Evolutionary conservation across 208 protist genomes (phyloP).

Genomic region (Trypanosoma vivax): DNA sequence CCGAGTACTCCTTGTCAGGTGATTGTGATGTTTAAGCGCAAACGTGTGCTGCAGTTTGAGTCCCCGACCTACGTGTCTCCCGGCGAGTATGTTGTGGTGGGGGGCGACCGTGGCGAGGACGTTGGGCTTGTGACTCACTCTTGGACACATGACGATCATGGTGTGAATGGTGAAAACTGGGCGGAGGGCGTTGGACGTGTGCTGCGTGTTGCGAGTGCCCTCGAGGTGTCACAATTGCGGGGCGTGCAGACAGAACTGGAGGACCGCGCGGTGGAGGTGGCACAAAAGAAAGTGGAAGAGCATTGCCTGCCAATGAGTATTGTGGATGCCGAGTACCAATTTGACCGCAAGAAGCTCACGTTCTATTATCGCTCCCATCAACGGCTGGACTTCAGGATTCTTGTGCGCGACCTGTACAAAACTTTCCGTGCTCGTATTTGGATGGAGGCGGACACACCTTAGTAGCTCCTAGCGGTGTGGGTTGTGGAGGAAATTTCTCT

Average conservation of each 20-base stretch:
- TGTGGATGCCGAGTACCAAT: conserved; percentile 91
- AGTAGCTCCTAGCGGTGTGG: conserved; percentile 10
- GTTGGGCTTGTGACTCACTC: conserved; percentile 83
- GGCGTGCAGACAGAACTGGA: conserved; percentile 86
- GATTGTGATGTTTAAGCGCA: conserved; percentile 87
- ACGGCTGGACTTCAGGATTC: conserved; percentile 83
- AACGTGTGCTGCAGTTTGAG: conserved; percentile 80
- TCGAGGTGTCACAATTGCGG: conserved; percentile 83
- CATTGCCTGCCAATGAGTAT: conserved; percentile 82
- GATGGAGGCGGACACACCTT: conserved; percentile 76
- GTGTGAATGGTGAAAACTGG: conserved; percentile 24
- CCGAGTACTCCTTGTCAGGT: conserved; percentile 74
- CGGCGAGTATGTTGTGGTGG: conserved; percentile 86
- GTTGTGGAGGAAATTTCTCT: too few species aligned
- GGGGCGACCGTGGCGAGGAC: conserved; percentile 88
- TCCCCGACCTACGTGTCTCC: conserved; percentile 66
- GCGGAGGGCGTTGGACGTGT: conserved; percentile 69
- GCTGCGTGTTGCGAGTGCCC: conserved; percentile 61
- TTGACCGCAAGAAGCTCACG: conserved; percentile 89
- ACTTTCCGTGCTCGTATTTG: conserved; percentile 88
- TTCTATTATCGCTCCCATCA: conserved; percentile 88
- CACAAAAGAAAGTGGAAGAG: conserved; percentile 81
- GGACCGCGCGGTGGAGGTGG: conserved; percentile 72
- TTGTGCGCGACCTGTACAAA: conserved; percentile 87
- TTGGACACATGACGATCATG: conserved; percentile 23